A percentile compares a stretch with the other conserved stretches of the same genome.
These are phyloP conservation scores for Cryptococcus sp. DNA, from an alignment of 1,284 basidiomycete species.

Conservation along the genomic window DNA sequence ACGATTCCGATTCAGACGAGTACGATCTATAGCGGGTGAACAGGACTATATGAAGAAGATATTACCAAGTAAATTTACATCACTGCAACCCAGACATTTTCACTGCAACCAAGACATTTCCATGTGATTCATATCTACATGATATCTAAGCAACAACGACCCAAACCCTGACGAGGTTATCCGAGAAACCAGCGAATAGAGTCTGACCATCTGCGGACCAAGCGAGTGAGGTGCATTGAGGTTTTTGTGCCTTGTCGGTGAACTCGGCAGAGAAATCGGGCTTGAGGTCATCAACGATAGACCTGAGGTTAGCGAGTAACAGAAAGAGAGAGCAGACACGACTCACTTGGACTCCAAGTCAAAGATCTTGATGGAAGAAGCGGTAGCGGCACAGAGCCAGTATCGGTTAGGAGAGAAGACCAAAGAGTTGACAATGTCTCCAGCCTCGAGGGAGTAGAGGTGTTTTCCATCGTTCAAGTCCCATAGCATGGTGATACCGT, in stretches of 20 bases:
- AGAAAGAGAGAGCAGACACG: background rate
- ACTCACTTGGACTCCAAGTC: slow-evolving; percentile 95
- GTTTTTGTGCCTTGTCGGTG: slow-evolving; percentile 73
- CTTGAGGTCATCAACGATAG: slow-evolving; percentile 93
- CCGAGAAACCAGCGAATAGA: slow-evolving; percentile 91
- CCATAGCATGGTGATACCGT: slow-evolving; percentile 99
- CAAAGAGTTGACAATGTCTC: slow-evolving; percentile 97
- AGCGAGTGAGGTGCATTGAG: slow-evolving; percentile 95
- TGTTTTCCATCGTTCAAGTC: slow-evolving; percentile 99
- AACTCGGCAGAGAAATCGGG: slow-evolving; percentile 76
- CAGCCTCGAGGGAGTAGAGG: slow-evolving; percentile 99
- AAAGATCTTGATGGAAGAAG: slow-evolving; percentile 98
- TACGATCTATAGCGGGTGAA: slow-evolving; percentile 38
- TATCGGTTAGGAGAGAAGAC: slow-evolving; percentile 99
- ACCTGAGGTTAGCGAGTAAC: slow-evolving; percentile 53
- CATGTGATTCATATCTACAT: too few relatives aligned
- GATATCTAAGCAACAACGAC: slow-evolving; percentile 62
- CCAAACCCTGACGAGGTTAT: slow-evolving; percentile 89
- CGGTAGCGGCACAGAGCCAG: slow-evolving; percentile 99
- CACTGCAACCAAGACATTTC: too few relatives aligned
- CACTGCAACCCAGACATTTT: too few relatives aligned
- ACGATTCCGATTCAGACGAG: slow-evolving; percentile 48
- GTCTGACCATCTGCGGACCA: slow-evolving; percentile 99
- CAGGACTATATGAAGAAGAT: too few relatives aligned
- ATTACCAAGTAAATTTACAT: too few relatives aligned